Conservation (phyloP, 306 rosid genomes). For the Biancaea sappan region DNA sequence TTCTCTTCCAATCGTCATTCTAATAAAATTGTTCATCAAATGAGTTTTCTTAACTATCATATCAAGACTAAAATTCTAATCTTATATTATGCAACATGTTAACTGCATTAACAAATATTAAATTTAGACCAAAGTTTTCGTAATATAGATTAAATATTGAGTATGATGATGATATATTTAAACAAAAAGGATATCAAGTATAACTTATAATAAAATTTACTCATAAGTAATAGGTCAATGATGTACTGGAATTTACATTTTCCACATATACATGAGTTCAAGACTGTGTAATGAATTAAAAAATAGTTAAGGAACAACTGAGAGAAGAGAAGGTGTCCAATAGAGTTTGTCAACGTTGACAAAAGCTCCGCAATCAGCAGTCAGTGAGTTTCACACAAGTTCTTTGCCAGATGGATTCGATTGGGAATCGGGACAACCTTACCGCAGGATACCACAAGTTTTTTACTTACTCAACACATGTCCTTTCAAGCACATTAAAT, state of each 20-base stretch:
- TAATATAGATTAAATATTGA: too few species aligned
- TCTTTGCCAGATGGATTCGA: constrained; percentile 22
- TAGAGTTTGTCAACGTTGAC: constrained; percentile 31
- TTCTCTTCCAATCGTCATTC: not conserved
- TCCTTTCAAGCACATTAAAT: not conserved
- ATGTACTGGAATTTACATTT: constrained; percentile 38
- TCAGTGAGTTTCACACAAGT: constrained; percentile 31
- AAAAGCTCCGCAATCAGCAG: constrained; percentile 6
- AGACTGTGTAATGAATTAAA: constrained; percentile 5
- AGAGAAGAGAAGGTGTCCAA: constrained; percentile 10
- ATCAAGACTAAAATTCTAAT: too few species aligned
- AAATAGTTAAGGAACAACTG: constrained; percentile 15
- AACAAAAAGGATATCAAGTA: too few species aligned
- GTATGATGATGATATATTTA: too few species aligned
- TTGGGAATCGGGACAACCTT: constrained; percentile 33
- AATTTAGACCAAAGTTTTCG: too few species aligned
- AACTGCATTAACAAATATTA: too few species aligned
- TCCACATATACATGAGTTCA: constrained; percentile 10
- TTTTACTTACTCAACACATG: constrained; percentile 26
- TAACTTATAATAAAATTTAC: too few species aligned
- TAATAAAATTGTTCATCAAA: too few species aligned
- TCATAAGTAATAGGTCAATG: not conserved
- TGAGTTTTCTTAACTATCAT: too few species aligned
- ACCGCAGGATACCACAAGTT: constrained; percentile 21
- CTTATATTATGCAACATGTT: too few species aligned